Conservation (phyloP, 495 filamentous ascomycete species). For the Zalerion maritima region DNA sequence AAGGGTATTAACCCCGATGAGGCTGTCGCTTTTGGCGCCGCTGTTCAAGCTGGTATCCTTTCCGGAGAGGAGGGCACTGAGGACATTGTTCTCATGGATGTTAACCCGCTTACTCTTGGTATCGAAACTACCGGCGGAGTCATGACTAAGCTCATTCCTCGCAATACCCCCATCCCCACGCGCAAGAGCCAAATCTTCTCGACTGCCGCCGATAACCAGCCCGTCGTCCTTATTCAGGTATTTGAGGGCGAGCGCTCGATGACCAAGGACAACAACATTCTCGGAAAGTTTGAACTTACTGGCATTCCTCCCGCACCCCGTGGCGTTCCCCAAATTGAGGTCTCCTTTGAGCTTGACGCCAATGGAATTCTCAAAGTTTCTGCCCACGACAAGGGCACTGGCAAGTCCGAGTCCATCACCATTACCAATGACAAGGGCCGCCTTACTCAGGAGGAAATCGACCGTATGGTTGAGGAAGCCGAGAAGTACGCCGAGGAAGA, state of each 20-base stretch:
- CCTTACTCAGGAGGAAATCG: conserved; percentile 89
- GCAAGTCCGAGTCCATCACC: conserved; percentile 90
- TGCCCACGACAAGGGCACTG: conserved; percentile 90
- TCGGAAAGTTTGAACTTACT: conserved; percentile 96
- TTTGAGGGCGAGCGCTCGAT: conserved; percentile 91
- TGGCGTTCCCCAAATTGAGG: conserved; percentile 95
- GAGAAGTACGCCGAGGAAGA: conserved; percentile 99
- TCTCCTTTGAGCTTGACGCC: conserved; percentile 93
- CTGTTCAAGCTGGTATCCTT: conserved; percentile 92
- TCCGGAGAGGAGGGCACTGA: conserved; percentile 70
- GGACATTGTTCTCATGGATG: conserved; percentile 85
- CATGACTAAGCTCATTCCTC: conserved; percentile 94
- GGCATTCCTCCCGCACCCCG: conserved; percentile 88
- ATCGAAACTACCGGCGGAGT: conserved; percentile 97
- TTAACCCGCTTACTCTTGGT: conserved; percentile 95
- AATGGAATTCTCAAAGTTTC: conserved; percentile 96
- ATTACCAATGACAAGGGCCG: conserved; percentile 99
- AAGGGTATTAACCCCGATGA: conserved; percentile 99
- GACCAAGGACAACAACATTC: conserved; percentile 93
- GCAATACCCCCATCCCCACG: conserved; percentile 90
- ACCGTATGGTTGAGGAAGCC: conserved; percentile 93
- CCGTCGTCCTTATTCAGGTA: conserved; percentile 92
- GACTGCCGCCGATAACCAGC: conserved; percentile 95
- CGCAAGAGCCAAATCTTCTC: conserved; percentile 98
- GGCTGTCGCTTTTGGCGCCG: conserved; percentile 92